Conservation (phyloP, 1,139 yeast species). For the Yamadazyma friedrichii region DNA sequence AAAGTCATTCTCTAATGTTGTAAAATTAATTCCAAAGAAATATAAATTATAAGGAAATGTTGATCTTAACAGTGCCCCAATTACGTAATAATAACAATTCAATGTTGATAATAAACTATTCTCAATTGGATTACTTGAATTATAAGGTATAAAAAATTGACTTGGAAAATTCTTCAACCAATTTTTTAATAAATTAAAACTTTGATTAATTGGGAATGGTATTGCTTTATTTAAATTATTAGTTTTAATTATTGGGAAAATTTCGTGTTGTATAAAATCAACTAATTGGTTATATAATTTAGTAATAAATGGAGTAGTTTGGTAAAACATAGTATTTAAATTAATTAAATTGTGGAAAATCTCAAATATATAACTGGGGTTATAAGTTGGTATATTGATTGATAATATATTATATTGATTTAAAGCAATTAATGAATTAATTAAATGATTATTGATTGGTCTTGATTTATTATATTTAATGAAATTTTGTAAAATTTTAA, state of each 20-base stretch:
- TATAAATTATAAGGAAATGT: constrained; percentile 25
- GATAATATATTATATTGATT: constrained; percentile 19
- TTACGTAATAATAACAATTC: constrained; percentile 24
- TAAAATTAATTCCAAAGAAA: constrained; percentile 22
- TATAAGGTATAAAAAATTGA: constrained; percentile 18
- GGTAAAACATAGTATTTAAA: constrained; percentile 14
- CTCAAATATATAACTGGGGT: constrained; percentile 24
- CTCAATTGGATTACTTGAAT: constrained; percentile 8
- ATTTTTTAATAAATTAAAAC: constrained; percentile 21
- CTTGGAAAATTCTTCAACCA: constrained; percentile 26
- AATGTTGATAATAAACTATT: constrained; percentile 19
- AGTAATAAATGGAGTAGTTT: constrained; percentile 2
- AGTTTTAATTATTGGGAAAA: constrained; percentile 6
- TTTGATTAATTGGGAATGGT: constrained; percentile 20
- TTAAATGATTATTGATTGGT: constrained; percentile 4
- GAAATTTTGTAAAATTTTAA: constrained; percentile 14
- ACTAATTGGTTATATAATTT: constrained; percentile 4
- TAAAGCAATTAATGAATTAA: constrained; percentile 9
- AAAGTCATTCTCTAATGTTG: constrained; percentile 17
- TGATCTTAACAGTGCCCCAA: constrained; percentile 26
- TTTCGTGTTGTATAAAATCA: constrained; percentile 6
- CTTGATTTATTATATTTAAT: constrained; percentile 12
- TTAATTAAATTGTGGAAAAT: constrained; percentile 20
- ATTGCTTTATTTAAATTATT: constrained; percentile 12
- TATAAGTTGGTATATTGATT: constrained; percentile 27